These are phyloP conservation scores for Hericium erinaceus DNA, from an alignment of 768 basidiomycete genomes.

Conservation along the genomic window DNA sequence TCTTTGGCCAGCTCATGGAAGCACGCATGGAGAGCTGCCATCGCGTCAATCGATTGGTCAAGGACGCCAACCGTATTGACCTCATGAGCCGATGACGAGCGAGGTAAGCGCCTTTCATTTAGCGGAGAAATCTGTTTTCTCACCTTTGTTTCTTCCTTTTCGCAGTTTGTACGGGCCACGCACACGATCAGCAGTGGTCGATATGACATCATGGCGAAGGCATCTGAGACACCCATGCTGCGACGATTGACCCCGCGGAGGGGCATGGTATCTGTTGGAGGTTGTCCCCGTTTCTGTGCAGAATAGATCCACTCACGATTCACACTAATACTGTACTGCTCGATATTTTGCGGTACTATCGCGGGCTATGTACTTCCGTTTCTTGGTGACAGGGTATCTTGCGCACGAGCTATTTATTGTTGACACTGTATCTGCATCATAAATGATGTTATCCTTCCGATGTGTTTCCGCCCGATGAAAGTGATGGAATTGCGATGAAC, in stretches of 20 bases:
- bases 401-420: too few species aligned
- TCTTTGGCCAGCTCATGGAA: slow-evolving; percentile 67
- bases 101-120: not conserved
- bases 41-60: slow-evolving; percentile 49
- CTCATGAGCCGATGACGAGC: slow-evolving; percentile 9
- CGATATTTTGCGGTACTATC: too few species aligned
- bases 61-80: slow-evolving; percentile 31
- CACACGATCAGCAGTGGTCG: not conserved
- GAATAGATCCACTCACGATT: too few species aligned
- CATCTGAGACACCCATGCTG: not conserved
- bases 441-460: too few species aligned
- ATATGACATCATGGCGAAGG: not conserved
- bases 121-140: not conserved
- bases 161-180: not conserved
- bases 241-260: not conserved
- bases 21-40: slow-evolving; percentile 70
- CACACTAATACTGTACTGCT: too few species aligned
- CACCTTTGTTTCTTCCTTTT: not conserved
- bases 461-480: too few species aligned
- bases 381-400: too few species aligned
- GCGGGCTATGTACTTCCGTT: too few species aligned
- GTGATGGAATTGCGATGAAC: too few species aligned
- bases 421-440: too few species aligned
- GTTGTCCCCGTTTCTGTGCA: too few species aligned
- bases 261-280: not conserved